Conservation (phyloP, 2,329 filamentous ascomycete species). For the Epichloe elymi region DNA sequence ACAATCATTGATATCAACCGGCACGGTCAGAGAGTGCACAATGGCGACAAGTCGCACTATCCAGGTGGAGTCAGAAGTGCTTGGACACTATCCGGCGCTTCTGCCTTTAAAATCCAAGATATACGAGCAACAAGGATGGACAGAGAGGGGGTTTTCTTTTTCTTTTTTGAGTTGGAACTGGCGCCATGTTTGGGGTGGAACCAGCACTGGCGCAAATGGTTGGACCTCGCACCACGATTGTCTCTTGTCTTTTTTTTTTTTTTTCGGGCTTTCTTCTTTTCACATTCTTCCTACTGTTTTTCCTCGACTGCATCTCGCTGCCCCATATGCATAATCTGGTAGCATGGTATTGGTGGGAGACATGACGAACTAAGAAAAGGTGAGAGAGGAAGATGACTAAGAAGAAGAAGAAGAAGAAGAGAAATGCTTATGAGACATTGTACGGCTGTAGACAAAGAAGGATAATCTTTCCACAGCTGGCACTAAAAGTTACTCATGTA, state of each 20-base stretch:
- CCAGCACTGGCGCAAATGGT: slow-evolving; percentile 10
- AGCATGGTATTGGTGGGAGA: background rate
- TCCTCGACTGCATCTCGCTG: slow-evolving; percentile 10
- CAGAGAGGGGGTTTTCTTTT: slow-evolving; percentile 10
- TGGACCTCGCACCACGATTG: slow-evolving; percentile 8
- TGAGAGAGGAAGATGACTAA: background rate
- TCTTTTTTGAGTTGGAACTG: slow-evolving; percentile 17
- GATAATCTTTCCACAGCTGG: background rate
- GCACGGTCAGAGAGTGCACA: background rate
- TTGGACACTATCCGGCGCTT: background rate
- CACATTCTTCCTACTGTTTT: background rate
- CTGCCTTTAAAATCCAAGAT: background rate
- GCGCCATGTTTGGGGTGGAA: slow-evolving; percentile 17
- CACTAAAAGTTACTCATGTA: background rate
- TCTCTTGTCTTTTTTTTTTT: slow-evolving; percentile 1
- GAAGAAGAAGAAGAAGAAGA: background rate
- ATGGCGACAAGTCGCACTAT: background rate
- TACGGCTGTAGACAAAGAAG: background rate
- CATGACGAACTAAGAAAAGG: background rate
- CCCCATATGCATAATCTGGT: slow-evolving; percentile 8
- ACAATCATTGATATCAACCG: background rate
- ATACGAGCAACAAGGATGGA: slow-evolving; percentile 6
- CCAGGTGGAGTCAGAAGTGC: background rate
- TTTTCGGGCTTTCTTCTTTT: slow-evolving; percentile 2
- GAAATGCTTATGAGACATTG: background rate